phyloP scores from a whole-genome alignment of 78 protist species.

The Dictyostelium brefeldianum region DNA sequence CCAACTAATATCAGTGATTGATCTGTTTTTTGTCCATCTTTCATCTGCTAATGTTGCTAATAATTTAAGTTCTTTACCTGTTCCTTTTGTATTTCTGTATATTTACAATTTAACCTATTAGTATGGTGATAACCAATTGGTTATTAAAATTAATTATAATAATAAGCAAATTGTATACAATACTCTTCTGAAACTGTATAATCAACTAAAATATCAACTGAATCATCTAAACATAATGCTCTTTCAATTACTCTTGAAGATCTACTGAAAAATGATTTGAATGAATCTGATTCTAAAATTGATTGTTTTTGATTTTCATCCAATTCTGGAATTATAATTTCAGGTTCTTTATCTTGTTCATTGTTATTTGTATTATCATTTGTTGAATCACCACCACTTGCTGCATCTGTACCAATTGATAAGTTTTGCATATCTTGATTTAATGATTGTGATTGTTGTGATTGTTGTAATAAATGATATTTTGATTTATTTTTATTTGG shows the following conservation, averaged over 20 bases:
- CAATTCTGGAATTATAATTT: constrained; percentile 30
- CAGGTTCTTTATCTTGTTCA: constrained; percentile 15
- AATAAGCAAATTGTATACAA: neutral
- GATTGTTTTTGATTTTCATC: constrained; percentile 38
- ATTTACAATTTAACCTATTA: too few species aligned
- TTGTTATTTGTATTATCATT: neutral
- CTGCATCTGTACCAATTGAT: constrained; percentile 12
- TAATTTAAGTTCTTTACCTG: constrained; percentile 55
- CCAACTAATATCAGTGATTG: constrained; percentile 82
- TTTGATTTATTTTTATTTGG: constrained; percentile 56
- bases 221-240: constrained; percentile 67
- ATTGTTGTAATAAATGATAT: constrained; percentile 47
- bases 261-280: constrained; percentile 76
- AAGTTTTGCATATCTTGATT: constrained; percentile 13
- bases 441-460: constrained; percentile 6
- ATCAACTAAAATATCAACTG: constrained; percentile 80
- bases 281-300: constrained; percentile 39
- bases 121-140: neutral
- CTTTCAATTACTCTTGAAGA: constrained; percentile 84
- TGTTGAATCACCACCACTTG: neutral
- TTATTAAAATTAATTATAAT: neutral
- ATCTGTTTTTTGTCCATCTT: constrained; percentile 81
- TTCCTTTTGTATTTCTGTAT: constrained; percentile 21
- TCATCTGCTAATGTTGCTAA: constrained; percentile 68
- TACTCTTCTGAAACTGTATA: constrained; percentile 65